Evolutionary conservation across 2,329 filamentous ascomycete genomes (phyloP).

Genomic region (Ceratocystis variospora): DNA sequence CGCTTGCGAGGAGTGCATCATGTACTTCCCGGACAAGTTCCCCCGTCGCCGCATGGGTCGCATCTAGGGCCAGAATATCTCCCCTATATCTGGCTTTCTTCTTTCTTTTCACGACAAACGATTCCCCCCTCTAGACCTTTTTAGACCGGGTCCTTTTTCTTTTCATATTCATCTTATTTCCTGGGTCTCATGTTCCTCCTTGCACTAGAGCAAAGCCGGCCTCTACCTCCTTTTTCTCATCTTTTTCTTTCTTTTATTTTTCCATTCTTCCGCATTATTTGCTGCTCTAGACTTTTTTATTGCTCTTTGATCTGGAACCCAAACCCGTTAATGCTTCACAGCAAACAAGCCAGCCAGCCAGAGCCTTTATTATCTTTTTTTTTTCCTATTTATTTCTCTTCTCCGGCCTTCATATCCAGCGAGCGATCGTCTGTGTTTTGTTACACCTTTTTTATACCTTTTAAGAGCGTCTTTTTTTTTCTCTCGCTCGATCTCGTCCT

Average conservation of each 20-base stretch:
- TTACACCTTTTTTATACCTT: slow-evolving; percentile 13
- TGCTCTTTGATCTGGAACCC: slow-evolving; percentile 1
- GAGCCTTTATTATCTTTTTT: slow-evolving; percentile 6
- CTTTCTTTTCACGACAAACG: too few relatives aligned
- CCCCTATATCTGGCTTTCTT: too few relatives aligned
- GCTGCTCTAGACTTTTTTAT: slow-evolving; percentile 9
- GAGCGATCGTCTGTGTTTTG: slow-evolving; percentile 9
- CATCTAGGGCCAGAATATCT: neutral
- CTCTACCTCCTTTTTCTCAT: neutral
- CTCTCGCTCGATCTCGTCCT: neutral
- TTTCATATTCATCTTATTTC: neutral
- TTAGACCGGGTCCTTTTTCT: neutral
- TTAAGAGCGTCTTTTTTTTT: neutral
- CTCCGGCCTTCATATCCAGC: slow-evolving; percentile 8
- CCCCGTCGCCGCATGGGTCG: slow-evolving; percentile 18
- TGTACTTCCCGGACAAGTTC: slow-evolving; percentile 24
- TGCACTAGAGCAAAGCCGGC: neutral
- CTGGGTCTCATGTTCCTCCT: neutral
- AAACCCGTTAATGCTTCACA: neutral
- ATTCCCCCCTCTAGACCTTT: neutral
- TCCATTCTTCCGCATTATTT: slow-evolving; percentile 1
- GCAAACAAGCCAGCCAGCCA: neutral
- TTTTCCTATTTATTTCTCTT: neutral
- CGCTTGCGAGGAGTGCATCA: slow-evolving; percentile 27
- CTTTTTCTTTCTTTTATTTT: neutral